These are phyloP conservation scores for Ceratorhiza oryzae-sativae DNA, from an alignment of 1,284 basidiomycete species.

Conservation along the genomic window DNA sequence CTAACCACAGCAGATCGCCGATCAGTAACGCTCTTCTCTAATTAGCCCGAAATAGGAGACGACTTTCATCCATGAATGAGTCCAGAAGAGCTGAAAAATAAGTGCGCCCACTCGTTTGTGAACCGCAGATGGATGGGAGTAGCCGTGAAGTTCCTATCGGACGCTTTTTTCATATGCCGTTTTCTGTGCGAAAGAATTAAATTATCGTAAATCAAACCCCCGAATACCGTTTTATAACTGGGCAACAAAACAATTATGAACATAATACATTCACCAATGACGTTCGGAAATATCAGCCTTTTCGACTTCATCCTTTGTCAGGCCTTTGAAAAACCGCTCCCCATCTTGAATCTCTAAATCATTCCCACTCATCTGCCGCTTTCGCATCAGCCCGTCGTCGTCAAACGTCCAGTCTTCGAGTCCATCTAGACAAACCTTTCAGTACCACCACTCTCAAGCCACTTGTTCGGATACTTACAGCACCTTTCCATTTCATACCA, in stretches of 20 bases:
- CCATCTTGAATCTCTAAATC: slow-evolving; percentile 59
- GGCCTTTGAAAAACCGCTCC: slow-evolving; percentile 65
- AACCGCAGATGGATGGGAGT: too few relatives aligned
- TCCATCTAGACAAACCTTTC: slow-evolving; percentile 22
- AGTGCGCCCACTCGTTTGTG: too few relatives aligned
- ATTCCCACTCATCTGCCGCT: slow-evolving; percentile 66
- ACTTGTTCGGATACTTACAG: slow-evolving; percentile 17
- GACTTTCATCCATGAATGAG: neutral
- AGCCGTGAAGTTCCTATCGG: too few relatives aligned
- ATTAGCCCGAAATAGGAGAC: slow-evolving; percentile 27
- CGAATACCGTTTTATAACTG: too few relatives aligned
- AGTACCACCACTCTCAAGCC: too few relatives aligned
- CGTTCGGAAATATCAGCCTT: slow-evolving; percentile 47
- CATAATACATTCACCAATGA: slow-evolving; percentile 49
- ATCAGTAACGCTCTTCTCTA: slow-evolving; percentile 1
- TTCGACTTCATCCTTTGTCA: slow-evolving; percentile 47
- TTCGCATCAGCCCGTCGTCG: slow-evolving; percentile 62
- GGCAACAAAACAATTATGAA: neutral
- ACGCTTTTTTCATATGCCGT: too few relatives aligned
- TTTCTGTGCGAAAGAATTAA: too few relatives aligned
- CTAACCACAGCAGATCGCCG: neutral
- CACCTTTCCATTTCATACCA: slow-evolving; percentile 36
- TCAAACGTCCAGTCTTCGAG: slow-evolving; percentile 66
- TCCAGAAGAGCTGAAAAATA: too few relatives aligned
- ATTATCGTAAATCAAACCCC: too few relatives aligned